Evolutionary conservation across 805 yeast genomes (phyloP), one percentile per base, ranked within the genome.

Genomic region (Phaffomyces antillensis): DNA sequence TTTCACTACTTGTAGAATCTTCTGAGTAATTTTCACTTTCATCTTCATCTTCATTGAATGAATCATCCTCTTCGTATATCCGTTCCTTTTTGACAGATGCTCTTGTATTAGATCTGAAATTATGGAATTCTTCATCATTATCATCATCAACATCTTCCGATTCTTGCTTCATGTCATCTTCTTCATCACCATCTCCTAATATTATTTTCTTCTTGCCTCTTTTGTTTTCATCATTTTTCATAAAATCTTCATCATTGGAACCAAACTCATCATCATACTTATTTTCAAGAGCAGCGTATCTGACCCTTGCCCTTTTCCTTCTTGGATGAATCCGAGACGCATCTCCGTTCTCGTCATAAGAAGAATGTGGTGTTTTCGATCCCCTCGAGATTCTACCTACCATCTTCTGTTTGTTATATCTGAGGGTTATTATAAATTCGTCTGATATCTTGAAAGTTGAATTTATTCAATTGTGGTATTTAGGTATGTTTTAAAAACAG

Each of bases 11-110:
- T 15, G 43, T 18, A 16, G 44, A 40, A 17, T 44, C 43, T 30
- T 41, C 47, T 16, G 36, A 20, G 24, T 33, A 40, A 18, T 41
- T 41, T 3, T 49, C 55, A 13, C 45, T 50, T 11, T 52, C 68
- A 68, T 70, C 52, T 58, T 76, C 80, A 49, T 71, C 64, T n/a
- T 59, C 68, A 25, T 59, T 57, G 36, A 62, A 62, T 2, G 55
- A 62, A 0, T 58, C 64, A n/a, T 59, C 66, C 5, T 58, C 64
- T 23, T 57, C 64, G 1, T 46, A 59, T 30, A 56, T 59, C 46
- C 9, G 15, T 41, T 40, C 10, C 25, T 42, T 25, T 46, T 10
- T 28, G 6, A 28, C 30, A 11, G 30, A 28, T 3, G 52, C 13
- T 47, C 53, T 36, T 30, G 48, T 30, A 39, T 44, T 30, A 42